phyloP scores from a whole-genome alignment of 108 stramenopile species.

The Aureococcus anophagefferens region DNA sequence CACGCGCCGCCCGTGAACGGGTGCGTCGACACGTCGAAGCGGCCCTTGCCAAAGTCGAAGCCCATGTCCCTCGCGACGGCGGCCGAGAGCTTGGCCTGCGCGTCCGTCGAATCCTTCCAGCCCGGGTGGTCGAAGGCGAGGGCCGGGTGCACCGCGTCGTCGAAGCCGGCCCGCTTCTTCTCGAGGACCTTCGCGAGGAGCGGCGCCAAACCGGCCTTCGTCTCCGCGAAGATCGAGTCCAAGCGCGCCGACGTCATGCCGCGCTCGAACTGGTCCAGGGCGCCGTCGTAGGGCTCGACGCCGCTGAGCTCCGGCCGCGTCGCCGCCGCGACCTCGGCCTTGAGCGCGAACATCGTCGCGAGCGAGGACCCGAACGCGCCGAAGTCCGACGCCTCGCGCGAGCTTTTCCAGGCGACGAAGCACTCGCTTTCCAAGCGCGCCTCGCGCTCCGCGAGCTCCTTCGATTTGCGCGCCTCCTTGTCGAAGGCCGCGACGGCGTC shows the following conservation, averaged over 20 bases:
- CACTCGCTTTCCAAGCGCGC: conserved; percentile 47
- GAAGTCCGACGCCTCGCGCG: conserved; percentile 50
- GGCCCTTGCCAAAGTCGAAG: conserved; percentile 53
- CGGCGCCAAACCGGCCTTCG: conserved; percentile 57
- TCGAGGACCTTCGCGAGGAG: conserved; percentile 52
- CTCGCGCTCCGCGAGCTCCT: conserved; percentile 39
- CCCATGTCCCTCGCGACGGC: conserved; percentile 59
- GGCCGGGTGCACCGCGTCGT: conserved; percentile 25
- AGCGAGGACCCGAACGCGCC: conserved; percentile 40
- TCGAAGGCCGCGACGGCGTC: conserved; percentile 39
- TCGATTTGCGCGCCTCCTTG: conserved; percentile 44
- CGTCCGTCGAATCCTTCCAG: conserved; percentile 40
- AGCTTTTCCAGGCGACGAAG: conserved; percentile 59
- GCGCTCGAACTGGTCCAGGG: conserved; percentile 63
- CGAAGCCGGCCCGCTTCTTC: not conserved
- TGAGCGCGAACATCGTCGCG: conserved; percentile 51
- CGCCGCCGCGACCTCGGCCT: conserved; percentile 43
- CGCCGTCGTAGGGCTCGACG: conserved; percentile 50
- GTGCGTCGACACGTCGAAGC: conserved; percentile 77
- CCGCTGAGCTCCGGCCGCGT: conserved; percentile 23
- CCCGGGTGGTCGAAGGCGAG: conserved; percentile 21
- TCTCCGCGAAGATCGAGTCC: conserved; percentile 59
- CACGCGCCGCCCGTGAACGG: conserved; percentile 71
- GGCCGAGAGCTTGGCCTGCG: conserved; percentile 47
- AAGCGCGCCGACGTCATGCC: conserved; percentile 63